phyloP scores from a whole-genome alignment of 495 filamentous ascomycete species.

The Astrothelium macrocarpum region DNA sequence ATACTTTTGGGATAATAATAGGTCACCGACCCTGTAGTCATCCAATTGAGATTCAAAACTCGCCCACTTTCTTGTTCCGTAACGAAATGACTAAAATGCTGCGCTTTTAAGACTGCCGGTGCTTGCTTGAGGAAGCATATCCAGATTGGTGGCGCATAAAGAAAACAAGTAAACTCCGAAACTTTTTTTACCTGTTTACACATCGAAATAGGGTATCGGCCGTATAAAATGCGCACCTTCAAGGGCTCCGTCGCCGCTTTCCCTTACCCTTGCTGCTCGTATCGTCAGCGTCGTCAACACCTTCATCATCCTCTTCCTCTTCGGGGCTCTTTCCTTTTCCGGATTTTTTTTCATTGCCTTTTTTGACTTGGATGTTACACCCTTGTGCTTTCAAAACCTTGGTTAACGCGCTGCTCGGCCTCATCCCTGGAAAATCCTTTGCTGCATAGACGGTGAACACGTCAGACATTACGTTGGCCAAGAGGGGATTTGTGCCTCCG shows the following conservation, averaged over 20 bases:
- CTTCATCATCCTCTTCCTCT: constrained; percentile 40
- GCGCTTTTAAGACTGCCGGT: neutral
- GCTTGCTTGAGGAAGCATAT: neutral
- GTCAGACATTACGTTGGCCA: constrained; percentile 61
- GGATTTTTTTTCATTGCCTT: constrained; percentile 58
- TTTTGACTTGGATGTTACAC: constrained; percentile 70
- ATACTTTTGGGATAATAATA: too few relatives aligned
- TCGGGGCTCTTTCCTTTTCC: constrained; percentile 32
- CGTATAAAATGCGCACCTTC: neutral
- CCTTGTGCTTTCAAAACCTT: constrained; percentile 64
- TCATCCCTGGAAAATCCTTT: constrained; percentile 97
- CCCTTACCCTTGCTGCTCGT: constrained; percentile 8
- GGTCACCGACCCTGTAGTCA: neutral
- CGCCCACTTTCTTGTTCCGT: neutral
- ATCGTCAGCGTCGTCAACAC: constrained; percentile 14
- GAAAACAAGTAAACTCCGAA: too few relatives aligned
- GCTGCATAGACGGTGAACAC: constrained; percentile 83
- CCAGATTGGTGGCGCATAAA: too few relatives aligned
- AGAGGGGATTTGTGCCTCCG: constrained; percentile 48
- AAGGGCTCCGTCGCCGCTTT: neutral
- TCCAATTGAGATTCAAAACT: neutral
- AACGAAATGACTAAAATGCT: neutral
- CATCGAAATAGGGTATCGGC: too few relatives aligned
- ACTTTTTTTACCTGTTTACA: too few relatives aligned
- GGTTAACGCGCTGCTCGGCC: constrained; percentile 57